Base-by-base conservation (phyloP, 176 grass and related monocot genomes). In the Triticum urartu region DNA sequence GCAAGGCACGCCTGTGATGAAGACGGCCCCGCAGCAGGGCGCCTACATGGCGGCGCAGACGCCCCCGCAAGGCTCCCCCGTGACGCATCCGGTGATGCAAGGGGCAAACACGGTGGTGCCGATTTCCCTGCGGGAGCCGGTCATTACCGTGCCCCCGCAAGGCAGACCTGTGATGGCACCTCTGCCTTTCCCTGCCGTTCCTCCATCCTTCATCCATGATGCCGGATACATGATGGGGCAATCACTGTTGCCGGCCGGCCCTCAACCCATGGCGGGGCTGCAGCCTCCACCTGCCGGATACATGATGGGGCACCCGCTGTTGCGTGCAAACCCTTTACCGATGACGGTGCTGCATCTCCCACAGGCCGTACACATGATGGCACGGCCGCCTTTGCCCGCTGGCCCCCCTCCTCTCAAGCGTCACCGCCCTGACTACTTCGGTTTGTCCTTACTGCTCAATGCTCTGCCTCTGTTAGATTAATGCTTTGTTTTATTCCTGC, bases 321-420 rank as follows among this genome's bases (percentile, higher is more conserved):
- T 45, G 43, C 43, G 43, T 45, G 43, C 43, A 3, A 45, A 11
- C 43, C 43, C 43, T 45, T 9, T 34, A n/a, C 4, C 18, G 34
- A 70, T 39, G 67, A 71, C 35, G 35, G 68, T 35, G 35, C 38
- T 36, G 1, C 68, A 40, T 20, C 68, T 40, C 20, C 35, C 38
- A 40, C 68, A 39, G 35, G 68, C 68, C 20, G 35, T 39, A 6
- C 20, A 71, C 35, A n/a, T 71, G 30, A 21, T 52, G 20, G 74
- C 47, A 8, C 80, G 21, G 39, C 68, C 38, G 6, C 81, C 43
- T 17, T 48, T 91, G 7, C 64, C 89, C 40, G 26, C 64, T 7
- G 73, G 59, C 10, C 8, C 85, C 56, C 84, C 59, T 24, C 54
- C 94, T 34, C 77, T 79, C 80, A 92, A 97, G 63, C 91, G 80